A percentile compares a stretch with the other conserved stretches of the same genome.
These are phyloP conservation scores for Pseudonitzschia multistriata DNA, from an alignment of 108 stramenopile species.

Conservation along the genomic window DNA sequence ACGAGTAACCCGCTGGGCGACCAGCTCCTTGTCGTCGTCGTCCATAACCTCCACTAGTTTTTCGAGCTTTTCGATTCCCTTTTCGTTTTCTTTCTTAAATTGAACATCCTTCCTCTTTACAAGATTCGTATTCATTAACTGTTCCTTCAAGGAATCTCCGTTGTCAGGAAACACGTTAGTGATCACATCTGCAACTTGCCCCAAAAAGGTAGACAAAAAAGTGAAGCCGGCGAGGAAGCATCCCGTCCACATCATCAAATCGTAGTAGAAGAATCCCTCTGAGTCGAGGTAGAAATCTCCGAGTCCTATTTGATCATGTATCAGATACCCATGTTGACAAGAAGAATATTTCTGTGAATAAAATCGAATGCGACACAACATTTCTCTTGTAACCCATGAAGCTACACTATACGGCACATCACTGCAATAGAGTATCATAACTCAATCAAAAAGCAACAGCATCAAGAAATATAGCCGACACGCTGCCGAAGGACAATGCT, in stretches of 20 bases:
- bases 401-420: too few relatives aligned
- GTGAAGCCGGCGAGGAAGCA: conserved; percentile 44
- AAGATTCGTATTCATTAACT: conserved; percentile 5
- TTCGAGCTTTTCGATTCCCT: conserved; percentile 5
- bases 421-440: too few relatives aligned
- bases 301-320: conserved; percentile 14
- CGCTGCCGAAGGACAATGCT: too few relatives aligned
- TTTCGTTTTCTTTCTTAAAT: conserved; percentile 12
- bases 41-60: conserved; percentile 12
- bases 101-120: conserved; percentile 3
- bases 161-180: not conserved
- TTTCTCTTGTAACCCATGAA: too few relatives aligned
- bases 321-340: too few relatives aligned
- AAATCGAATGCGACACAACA: too few relatives aligned
- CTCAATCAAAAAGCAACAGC: conserved; percentile 8
- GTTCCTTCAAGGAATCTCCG: not conserved
- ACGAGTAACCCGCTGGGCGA: not conserved
- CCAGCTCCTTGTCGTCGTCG: not conserved
- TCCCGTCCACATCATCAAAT: conserved; percentile 26
- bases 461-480: too few relatives aligned
- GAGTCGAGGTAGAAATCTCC: conserved; percentile 57
- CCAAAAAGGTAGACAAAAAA: conserved; percentile 40
- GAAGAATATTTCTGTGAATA: too few relatives aligned
- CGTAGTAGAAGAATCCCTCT: conserved; percentile 39
- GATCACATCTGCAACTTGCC: conserved; percentile 26